Evolutionary conservation across 495 filamentous ascomycete species (phyloP).

Genomic region (Hyphodiscus hymeniophilus): DNA sequence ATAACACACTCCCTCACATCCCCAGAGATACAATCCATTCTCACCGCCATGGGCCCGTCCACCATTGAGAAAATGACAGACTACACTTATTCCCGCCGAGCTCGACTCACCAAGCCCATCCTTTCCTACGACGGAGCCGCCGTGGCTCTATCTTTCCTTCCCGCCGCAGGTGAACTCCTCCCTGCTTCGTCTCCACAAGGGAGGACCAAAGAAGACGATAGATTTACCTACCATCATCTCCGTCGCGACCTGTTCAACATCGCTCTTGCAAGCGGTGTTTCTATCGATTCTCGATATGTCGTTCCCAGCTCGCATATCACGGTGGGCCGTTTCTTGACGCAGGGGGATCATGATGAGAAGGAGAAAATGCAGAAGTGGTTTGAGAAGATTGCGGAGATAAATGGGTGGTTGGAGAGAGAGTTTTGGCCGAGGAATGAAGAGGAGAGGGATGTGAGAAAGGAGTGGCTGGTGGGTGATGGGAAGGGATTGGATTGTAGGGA

Average conservation of each 20-base stretch:
- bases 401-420: constrained; percentile 55
- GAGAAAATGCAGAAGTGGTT: constrained; percentile 52
- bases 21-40: constrained; percentile 51
- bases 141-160: constrained; percentile 78
- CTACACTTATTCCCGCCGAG: constrained; percentile 51
- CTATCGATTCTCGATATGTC: constrained; percentile 65
- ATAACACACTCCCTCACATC: constrained; percentile 61
- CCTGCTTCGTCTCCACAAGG: constrained; percentile 17
- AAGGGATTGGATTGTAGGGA: constrained; percentile 60
- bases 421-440: constrained; percentile 52
- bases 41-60: constrained; percentile 38
- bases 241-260: constrained; percentile 65
- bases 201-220: constrained; percentile 33
- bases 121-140: constrained; percentile 79
- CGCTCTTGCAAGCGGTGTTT: constrained; percentile 47
- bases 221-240: constrained; percentile 85
- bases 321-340: constrained; percentile 66
- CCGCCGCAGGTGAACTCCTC: constrained; percentile 51
- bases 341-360: constrained; percentile 32
- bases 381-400: constrained; percentile 63
- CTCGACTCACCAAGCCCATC: constrained; percentile 71
- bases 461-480: constrained; percentile 30
- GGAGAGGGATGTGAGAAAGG: constrained; percentile 24
- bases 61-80: constrained; percentile 45
- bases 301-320: constrained; percentile 87